A percentile compares a stretch with the other conserved stretches of the same genome.
Conservation (phyloP, 1,284 basidiomycete genomes). For the Laetiporus sulphureus region DNA sequence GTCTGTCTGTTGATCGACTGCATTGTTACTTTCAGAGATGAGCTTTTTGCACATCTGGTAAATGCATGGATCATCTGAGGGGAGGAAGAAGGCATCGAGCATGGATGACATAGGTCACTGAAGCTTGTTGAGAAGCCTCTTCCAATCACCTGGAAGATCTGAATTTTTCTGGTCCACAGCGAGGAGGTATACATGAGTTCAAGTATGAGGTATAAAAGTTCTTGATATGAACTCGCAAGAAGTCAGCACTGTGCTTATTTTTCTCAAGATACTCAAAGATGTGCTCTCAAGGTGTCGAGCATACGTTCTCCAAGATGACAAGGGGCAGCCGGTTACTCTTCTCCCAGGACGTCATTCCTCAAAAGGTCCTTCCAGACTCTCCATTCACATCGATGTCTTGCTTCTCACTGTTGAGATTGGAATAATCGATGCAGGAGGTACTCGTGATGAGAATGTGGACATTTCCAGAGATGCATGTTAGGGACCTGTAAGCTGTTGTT, state of each 20-base stretch:
- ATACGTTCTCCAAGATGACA: slow-evolving; percentile 93
- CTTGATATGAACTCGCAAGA: slow-evolving; percentile 82
- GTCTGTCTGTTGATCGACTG: slow-evolving; percentile 55
- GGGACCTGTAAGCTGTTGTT: slow-evolving; percentile 87
- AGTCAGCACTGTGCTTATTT: slow-evolving; percentile 73
- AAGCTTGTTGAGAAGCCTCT: slow-evolving; percentile 56
- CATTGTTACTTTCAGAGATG: slow-evolving; percentile 56
- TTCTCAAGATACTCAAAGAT: slow-evolving; percentile 75
- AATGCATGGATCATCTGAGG: slow-evolving; percentile 87
- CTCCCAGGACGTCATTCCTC: slow-evolving; percentile 92
- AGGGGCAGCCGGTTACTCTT: slow-evolving; percentile 81
- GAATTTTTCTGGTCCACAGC: slow-evolving; percentile 63
- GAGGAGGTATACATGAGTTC: slow-evolving; percentile 83
- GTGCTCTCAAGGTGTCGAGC: slow-evolving; percentile 81
- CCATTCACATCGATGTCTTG: slow-evolving; percentile 85
- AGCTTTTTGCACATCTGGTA: slow-evolving; percentile 84
- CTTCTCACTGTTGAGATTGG: slow-evolving; percentile 89
- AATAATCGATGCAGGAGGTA: slow-evolving; percentile 96
- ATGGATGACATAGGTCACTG: slow-evolving; percentile 84
- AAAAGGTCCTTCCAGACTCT: slow-evolving; percentile 84
- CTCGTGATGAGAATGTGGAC: slow-evolving; percentile 90
- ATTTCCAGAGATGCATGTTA: slow-evolving; percentile 83
- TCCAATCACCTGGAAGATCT: slow-evolving; percentile 68
- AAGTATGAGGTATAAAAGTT: slow-evolving; percentile 92
- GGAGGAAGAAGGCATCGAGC: slow-evolving; percentile 85